Conservation (phyloP, 2,329 filamentous ascomycete genomes). For the Aspergillus sp. region DNA sequence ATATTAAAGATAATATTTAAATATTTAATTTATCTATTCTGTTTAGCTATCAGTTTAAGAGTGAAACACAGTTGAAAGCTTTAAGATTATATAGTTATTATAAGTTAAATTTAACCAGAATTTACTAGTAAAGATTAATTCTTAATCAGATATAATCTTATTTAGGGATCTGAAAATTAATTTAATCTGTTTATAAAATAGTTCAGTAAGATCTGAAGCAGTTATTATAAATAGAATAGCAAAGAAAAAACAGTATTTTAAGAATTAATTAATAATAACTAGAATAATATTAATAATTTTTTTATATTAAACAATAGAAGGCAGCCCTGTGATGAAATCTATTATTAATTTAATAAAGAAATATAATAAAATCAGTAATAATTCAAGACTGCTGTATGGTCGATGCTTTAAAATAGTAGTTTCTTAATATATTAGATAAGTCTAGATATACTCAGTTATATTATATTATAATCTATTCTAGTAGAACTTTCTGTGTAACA, state of each 20-base stretch:
- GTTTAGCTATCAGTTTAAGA: too few species aligned
- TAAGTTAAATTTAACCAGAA: not conserved
- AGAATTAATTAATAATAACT: not conserved
- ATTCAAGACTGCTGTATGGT: not conserved
- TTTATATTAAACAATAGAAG: not conserved
- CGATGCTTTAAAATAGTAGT: not conserved
- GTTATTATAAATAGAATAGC: not conserved
- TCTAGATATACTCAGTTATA: not conserved
- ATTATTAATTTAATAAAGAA: not conserved
- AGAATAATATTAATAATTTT: not conserved
- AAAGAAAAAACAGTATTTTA: not conserved
- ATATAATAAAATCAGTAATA: not conserved
- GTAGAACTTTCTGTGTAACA: not conserved
- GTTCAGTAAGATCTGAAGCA: not conserved
- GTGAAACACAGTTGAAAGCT: too few species aligned
- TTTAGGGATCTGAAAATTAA: not conserved
- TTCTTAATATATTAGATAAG: not conserved
- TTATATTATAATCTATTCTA: not conserved
- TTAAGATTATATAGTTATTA: not conserved
- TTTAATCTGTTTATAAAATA: slow-evolving; percentile 3
- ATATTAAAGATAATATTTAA: too few species aligned
- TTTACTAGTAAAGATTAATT: not conserved
- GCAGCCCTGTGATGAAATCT: not conserved
- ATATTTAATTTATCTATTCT: too few species aligned
- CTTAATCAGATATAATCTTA: not conserved